These are phyloP conservation scores for Plenodomus biglobosus DNA, from an alignment of 2,329 filamentous ascomycete genomes.

Conservation along the genomic window DNA sequence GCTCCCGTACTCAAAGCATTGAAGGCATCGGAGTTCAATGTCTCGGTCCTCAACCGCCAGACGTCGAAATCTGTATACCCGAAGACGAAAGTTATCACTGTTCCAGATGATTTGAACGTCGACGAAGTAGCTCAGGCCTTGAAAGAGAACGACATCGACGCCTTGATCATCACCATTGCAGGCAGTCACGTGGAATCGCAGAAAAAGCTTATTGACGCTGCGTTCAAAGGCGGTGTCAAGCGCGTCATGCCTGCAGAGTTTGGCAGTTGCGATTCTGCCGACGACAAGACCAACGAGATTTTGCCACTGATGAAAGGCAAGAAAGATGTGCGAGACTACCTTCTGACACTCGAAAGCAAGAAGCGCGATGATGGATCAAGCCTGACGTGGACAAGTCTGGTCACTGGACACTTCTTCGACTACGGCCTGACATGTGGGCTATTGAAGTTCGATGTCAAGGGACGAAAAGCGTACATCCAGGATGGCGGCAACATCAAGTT, in stretches of 20 bases:
- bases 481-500: constrained; percentile 61
- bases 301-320: constrained; percentile 60
- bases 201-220: constrained; percentile 59
- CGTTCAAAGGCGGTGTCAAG: constrained; percentile 59
- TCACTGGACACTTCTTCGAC: constrained; percentile 64
- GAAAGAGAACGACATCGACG: constrained; percentile 49
- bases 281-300: constrained; percentile 43
- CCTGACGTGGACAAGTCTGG: constrained; percentile 63
- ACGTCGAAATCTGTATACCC: constrained; percentile 45
- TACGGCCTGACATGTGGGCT: constrained; percentile 55
- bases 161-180: constrained; percentile 55
- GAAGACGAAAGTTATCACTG: constrained; percentile 47
- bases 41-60: constrained; percentile 38
- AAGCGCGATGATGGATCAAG: constrained; percentile 37
- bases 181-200: constrained; percentile 51
- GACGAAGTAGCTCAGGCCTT: constrained; percentile 42
- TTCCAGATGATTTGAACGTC: constrained; percentile 42
- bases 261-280: constrained; percentile 49
- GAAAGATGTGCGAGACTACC: constrained; percentile 38
- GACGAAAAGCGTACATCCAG: constrained; percentile 56
- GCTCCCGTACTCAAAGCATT: constrained; percentile 38
- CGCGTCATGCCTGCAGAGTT: constrained; percentile 66
- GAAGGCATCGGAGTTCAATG: constrained; percentile 33
- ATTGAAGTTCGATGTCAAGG: constrained; percentile 56
- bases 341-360: constrained; percentile 53